phyloP scores from a whole-genome alignment of 768 basidiomycete genomes.

The Obba rivulosa region DNA sequence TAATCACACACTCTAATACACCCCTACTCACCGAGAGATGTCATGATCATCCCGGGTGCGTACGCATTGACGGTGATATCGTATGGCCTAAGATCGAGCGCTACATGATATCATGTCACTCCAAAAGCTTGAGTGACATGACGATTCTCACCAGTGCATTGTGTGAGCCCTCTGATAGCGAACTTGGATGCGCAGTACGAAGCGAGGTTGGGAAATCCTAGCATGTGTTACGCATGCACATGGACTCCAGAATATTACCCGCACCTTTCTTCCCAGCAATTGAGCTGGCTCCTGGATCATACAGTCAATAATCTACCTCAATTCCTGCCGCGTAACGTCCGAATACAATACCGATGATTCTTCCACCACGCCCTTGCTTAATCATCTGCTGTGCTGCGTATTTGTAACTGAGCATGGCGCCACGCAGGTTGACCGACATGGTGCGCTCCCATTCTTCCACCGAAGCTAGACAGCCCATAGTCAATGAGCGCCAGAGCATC shows the following conservation, averaged over 20 bases:
- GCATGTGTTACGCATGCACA: background rate
- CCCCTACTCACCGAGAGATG: slow-evolving; percentile 11
- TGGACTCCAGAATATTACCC: no score
- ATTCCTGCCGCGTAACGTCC: background rate
- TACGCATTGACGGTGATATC: slow-evolving; percentile 24
- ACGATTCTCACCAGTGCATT: background rate
- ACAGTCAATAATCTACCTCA: background rate
- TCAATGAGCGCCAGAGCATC: background rate
- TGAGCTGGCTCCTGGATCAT: slow-evolving; percentile 22
- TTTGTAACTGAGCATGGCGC: slow-evolving; percentile 37
- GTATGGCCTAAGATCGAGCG: slow-evolving; percentile 14
- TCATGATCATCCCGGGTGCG: slow-evolving; percentile 7
- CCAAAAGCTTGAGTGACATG: no score
- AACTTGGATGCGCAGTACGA: slow-evolving; percentile 26
- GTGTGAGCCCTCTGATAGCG: slow-evolving; percentile 10
- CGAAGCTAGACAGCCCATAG: background rate
- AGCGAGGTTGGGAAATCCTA: slow-evolving; percentile 1
- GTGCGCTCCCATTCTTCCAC: slow-evolving; percentile 5
- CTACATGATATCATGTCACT: slow-evolving; percentile 5
- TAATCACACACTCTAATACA: background rate
- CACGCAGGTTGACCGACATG: slow-evolving; percentile 33
- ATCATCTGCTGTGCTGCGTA: slow-evolving; percentile 40
- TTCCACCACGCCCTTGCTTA: slow-evolving; percentile 34
- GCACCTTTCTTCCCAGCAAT: slow-evolving; percentile 26
- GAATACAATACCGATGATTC: slow-evolving; percentile 32